These are phyloP conservation scores for Ophiocordyceps camponoti-rufipedis DNA, from an alignment of 2,329 filamentous ascomycete genomes.

Conservation along the genomic window DNA sequence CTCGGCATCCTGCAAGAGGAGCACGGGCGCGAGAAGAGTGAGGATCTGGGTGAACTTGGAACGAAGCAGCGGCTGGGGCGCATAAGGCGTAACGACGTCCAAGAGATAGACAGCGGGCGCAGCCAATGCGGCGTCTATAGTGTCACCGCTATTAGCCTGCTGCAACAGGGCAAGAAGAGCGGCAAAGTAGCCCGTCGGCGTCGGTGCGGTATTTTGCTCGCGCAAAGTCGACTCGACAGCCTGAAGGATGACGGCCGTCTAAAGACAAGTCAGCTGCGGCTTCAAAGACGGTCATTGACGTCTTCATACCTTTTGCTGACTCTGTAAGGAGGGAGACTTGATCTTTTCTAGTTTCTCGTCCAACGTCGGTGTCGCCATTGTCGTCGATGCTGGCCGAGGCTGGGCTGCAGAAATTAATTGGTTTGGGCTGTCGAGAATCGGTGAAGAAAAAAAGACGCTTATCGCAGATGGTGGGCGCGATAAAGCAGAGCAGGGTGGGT, in stretches of 20 bases:
- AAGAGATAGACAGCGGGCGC: slow-evolving; percentile 87
- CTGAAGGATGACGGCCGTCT: slow-evolving; percentile 74
- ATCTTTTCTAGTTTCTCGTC: slow-evolving; percentile 95
- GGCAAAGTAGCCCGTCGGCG: slow-evolving; percentile 85
- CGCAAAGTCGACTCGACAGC: slow-evolving; percentile 87
- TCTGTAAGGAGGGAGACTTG: slow-evolving; percentile 88
- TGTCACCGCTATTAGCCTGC: slow-evolving; percentile 51
- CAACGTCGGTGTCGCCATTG: slow-evolving; percentile 36
- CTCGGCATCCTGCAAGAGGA: slow-evolving; percentile 66
- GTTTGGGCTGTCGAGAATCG: neutral
- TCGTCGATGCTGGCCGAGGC: slow-evolving; percentile 8
- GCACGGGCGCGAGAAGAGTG: slow-evolving; percentile 63
- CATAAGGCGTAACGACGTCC: slow-evolving; percentile 73
- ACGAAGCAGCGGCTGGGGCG: slow-evolving; percentile 71
- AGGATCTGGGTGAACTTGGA: slow-evolving; percentile 94
- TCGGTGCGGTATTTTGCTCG: slow-evolving; percentile 68
- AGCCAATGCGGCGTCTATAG: slow-evolving; percentile 64
- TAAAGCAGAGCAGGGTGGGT: neutral
- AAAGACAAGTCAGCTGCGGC: slow-evolving; percentile 1
- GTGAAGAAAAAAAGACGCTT: neutral
- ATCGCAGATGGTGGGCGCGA: neutral
- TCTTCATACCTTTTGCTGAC: slow-evolving; percentile 61
- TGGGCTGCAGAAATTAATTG: neutral
- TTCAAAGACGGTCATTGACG: slow-evolving; percentile 10
- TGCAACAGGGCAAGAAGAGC: slow-evolving; percentile 78